Base-by-base conservation (phyloP, 176 grass and related monocot species). In the Juncus inflexus region DNA sequence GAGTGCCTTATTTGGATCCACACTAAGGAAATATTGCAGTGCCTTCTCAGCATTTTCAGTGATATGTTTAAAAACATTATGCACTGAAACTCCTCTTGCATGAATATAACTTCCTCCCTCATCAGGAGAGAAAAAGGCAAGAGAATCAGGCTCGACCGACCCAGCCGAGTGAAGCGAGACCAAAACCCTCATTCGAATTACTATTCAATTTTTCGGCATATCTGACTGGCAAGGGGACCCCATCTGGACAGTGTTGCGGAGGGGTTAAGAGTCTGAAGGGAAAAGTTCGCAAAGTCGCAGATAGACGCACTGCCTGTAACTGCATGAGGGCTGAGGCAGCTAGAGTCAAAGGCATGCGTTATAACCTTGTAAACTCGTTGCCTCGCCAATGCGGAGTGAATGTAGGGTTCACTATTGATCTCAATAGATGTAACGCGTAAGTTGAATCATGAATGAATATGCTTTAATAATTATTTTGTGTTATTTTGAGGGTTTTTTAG, bases 91-190 rank as follows among this genome's bases (percentile, higher is more conserved):
- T 6, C 94, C 89, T 86, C 85, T 92, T 4, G 88, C 74, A 53
- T 99, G 88, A 62, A 99, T 67, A 72, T 99, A 92, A 58, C 65
- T 86, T 74, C 89, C 94, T 69, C 80, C 89, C 94, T 99, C 95
- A 63, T 73, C 81, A 64, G 85, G 80, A 82, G 95, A 86, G 76
- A 99, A 99, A 74, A 99, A 87, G 51, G 89, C 85, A 16, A 94
- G 79, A 53, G 95, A 77, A 80, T 94, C 86, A 80, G 89, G 86
- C 64, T 89, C 78, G 71, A 62, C 69, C 45, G 95, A 94, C 81
- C 95, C 95, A 75, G 78, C 88, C 60, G 86, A 83, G 82, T 94
- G 95, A 81, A 99, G 75, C 37, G 89, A 92, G 42, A 99, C 85
- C 77, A 94, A 15, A 86, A 84, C 85, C 88, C 95, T 86, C n/a